Evolutionary conservation across 148 eudicot species (phyloP), one percentile per base, ranked within the genome.

Genomic region (Vaccinium darrowii): DNA sequence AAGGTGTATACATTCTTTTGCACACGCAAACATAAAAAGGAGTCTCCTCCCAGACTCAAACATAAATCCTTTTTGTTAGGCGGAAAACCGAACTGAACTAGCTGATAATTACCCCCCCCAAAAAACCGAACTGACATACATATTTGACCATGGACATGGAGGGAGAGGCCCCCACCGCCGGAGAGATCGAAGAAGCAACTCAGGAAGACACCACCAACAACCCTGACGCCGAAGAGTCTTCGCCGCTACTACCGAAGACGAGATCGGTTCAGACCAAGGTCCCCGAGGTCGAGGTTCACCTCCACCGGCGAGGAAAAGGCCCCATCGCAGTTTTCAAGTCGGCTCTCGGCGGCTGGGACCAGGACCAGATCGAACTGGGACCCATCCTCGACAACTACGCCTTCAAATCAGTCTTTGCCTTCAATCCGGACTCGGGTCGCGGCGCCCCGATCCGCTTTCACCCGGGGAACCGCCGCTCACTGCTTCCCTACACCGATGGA

Each of bases 291-390:
- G 98, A 94, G 81, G 23, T 96, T 33, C 92, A 88, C 65, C 83
- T 97, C 0, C 94, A 88, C 85, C 85, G 88, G 16, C 82, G 80
- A 82, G 98, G 99, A 0, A 89, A 91, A 51, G 99, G 99, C 5
- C 99, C 98, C 81, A 92, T 97, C 79, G 95, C 87, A 0, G 92
- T 88, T 49, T 84, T 91, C 84, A 94, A 90, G 65, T 86, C 91
- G 23, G 71, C 77, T 11, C 87, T 97, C 7, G 98, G 94, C 1
- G 99, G 99, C 16, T 97, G 94, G 93, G 99, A 91, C 27, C 98
- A 94, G 86, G 94, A 97, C 75, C 98, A 97, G 84, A 89, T 97
- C 33, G 99, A 97, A 84, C 92, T 97, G 5, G 79, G 91, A 1
- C 94, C 91, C 15, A 94, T 97, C n/a, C 89, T 94, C 2, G 94